Percentiles rank a stretch among this genome's conserved stretches.
Evolutionary conservation across 1,284 basidiomycete species (phyloP).

Genomic region (Sphagnurus paluster): DNA sequence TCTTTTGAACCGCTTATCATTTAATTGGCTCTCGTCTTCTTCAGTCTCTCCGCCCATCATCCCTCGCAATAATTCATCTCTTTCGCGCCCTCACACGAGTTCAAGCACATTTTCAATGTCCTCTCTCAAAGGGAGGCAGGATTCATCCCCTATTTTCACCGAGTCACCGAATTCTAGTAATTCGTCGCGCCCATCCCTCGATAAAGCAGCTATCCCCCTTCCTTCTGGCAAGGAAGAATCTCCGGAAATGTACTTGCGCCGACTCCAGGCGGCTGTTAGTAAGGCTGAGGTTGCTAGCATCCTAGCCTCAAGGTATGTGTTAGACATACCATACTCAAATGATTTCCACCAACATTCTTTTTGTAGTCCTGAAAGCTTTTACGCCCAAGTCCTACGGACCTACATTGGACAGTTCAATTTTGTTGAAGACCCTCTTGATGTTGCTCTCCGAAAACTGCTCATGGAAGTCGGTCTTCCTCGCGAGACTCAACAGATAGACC

Average conservation of each 20-base stretch:
- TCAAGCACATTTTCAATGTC: background rate
- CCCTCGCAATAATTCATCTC: slow-evolving; percentile 21
- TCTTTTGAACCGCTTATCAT: slow-evolving; percentile 67
- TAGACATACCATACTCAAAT: slow-evolving; percentile 7
- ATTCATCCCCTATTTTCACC: background rate
- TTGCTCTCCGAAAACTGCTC: slow-evolving; percentile 87
- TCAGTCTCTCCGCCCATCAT: slow-evolving; percentile 12
- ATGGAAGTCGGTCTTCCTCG: slow-evolving; percentile 91
- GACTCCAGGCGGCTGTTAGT: slow-evolving; percentile 63
- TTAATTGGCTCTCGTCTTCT: slow-evolving; percentile 54
- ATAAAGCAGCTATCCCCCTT: slow-evolving; percentile 28
- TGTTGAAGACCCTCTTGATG: slow-evolving; percentile 81
- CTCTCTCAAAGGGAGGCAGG: slow-evolving; percentile 3
- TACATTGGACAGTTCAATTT: slow-evolving; percentile 87
- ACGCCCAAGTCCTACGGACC: slow-evolving; percentile 66
- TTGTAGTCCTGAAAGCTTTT: slow-evolving; percentile 69
- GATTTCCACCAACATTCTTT: slow-evolving; percentile 8
- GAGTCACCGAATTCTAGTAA: slow-evolving; percentile 28
- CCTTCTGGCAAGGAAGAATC: slow-evolving; percentile 53
- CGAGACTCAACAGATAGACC: slow-evolving; percentile 98
- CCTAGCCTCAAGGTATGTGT: slow-evolving; percentile 74
- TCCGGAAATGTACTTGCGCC: slow-evolving; percentile 66
- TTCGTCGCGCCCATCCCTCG: slow-evolving; percentile 48
- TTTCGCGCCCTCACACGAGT: slow-evolving; percentile 20
- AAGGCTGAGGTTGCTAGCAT: slow-evolving; percentile 79